Base-by-base conservation (phyloP, 805 yeast genomes). In the Sugiyamaella qingdaonensis region DNA sequence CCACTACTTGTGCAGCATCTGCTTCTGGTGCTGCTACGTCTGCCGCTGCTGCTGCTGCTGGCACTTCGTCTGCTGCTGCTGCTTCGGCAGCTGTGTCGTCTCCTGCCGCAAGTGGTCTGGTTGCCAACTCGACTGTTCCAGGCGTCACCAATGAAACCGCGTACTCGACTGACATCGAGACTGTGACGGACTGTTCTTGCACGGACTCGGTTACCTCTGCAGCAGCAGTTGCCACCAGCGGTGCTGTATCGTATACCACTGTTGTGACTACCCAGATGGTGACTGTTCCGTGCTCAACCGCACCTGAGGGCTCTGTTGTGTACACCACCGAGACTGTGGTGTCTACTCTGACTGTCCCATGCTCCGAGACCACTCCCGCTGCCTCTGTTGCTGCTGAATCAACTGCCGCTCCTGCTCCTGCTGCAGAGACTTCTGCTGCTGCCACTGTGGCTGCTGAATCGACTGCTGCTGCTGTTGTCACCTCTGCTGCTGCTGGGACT, bases 1-100 rank as follows among this genome's bases (percentile, higher is more conserved):
- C 52, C n/a, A 24, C 48, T 11, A 16, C 27, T 18, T 19, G 48
- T 24, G 37, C 47, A n/a, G 16, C 49, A 13, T n/a, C 41, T 33
- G 49, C 44, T 32, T 9, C 51, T 27, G 9, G 14, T 48, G 14
- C 51, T 16, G 33, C 31, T 34, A 46, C 51, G 14, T 14, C 51
- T 11, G 16, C 54, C n/a, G 35, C 51, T 9, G 14, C 51, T 29
- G 46, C 56, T 36, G 45, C 49, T 19, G 43, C 46, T 36, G 14
- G 52, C 18, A 33, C 54, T 39, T 34, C 50, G 2, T 21, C 48
- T 9, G 52, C 59, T n/a, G 48, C 42, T 10, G 51, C 49, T 24
- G 32, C 48, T 43, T 51, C 54, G 27, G 31, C 53, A 29, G 31
- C 51, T 4, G 19, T 24, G n/a, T 4, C 35, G 16, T 4, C 47